These are phyloP conservation scores for Croton setiger DNA, from an alignment of 441 rosid genomes.

Conservation along the genomic window DNA sequence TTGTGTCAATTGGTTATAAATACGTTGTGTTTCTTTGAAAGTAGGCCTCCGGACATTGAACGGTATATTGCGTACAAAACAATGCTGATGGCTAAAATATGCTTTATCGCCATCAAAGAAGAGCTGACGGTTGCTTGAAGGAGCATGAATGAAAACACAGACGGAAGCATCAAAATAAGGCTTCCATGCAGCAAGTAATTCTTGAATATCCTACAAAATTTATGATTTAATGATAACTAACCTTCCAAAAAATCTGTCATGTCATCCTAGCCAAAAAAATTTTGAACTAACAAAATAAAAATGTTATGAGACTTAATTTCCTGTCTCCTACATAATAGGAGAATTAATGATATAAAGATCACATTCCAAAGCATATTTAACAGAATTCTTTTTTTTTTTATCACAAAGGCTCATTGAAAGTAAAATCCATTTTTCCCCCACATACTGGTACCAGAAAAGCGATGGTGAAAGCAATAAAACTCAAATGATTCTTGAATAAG, in stretches of 20 bases:
- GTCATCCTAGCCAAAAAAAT: neutral
- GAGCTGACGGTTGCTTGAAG: slow-evolving; percentile 77
- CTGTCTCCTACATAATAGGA: neutral
- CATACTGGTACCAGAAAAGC: neutral
- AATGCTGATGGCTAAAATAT: slow-evolving; percentile 56
- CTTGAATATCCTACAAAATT: slow-evolving; percentile 73
- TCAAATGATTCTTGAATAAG: neutral
- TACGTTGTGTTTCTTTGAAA: slow-evolving; percentile 71
- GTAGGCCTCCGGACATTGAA: slow-evolving; percentile 83
- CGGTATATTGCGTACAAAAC: slow-evolving; percentile 54
- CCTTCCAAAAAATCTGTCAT: slow-evolving; percentile 3
- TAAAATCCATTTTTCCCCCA: neutral
- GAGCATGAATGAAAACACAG: slow-evolving; percentile 73
- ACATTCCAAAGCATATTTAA: neutral
- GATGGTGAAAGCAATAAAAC: neutral
- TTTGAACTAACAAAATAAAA: neutral
- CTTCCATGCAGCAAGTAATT: slow-evolving; percentile 87
- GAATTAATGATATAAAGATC: neutral
- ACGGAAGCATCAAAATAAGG: slow-evolving; percentile 78
- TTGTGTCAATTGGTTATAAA: slow-evolving; percentile 70
- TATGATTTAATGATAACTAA: slow-evolving; percentile 20
- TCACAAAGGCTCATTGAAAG: neutral
- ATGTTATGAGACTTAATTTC: neutral
- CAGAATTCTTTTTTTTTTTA: neutral
- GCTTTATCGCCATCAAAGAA: slow-evolving; percentile 70